Evolutionary conservation across 1,284 basidiomycete genomes (phyloP).

Genomic region (Fistulinella staudtii): DNA sequence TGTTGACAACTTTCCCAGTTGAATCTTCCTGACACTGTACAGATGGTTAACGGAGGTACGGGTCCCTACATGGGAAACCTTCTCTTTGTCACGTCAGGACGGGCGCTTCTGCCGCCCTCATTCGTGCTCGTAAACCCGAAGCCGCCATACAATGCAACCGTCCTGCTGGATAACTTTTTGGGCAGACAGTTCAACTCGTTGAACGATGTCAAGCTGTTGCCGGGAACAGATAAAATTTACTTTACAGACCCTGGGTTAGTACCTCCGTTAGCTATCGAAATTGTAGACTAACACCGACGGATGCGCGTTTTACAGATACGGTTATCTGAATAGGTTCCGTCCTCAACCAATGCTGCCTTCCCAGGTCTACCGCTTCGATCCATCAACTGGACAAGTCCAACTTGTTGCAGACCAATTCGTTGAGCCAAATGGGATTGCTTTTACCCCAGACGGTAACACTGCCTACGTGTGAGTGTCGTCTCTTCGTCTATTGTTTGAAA

Average conservation of each 20-base stretch:
- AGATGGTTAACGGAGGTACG: conserved; percentile 76
- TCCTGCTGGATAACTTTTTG: conserved; percentile 66
- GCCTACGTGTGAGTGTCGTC: conserved; percentile 56
- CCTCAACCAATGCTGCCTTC: conserved; percentile 59
- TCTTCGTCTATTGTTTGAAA: background rate
- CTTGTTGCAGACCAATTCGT: conserved; percentile 70
- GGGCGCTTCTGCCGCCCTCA: conserved; percentile 58
- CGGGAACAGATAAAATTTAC: conserved; percentile 55
- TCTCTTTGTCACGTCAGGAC: conserved; percentile 65
- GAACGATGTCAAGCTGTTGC: conserved; percentile 75
- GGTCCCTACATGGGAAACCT: conserved; percentile 63
- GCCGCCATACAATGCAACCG: conserved; percentile 58
- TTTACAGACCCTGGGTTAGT: conserved; percentile 68
- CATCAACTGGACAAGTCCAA: conserved; percentile 57
- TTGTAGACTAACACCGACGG: too few species aligned
- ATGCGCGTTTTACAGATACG: conserved; percentile 54
- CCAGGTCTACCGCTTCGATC: conserved; percentile 73
- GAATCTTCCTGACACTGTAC: conserved; percentile 43
- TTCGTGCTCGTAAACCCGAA: conserved; percentile 63
- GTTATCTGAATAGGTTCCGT: conserved; percentile 63
- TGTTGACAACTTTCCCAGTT: conserved; percentile 36
- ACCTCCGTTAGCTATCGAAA: too few species aligned
- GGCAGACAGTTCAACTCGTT: conserved; percentile 80
- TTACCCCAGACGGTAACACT: conserved; percentile 61
- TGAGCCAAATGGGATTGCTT: conserved; percentile 64